Evolutionary conservation across 176 grass and related monocot species (phyloP), one percentile per base, ranked within the genome.

Genomic region (Eleusine indica): DNA sequence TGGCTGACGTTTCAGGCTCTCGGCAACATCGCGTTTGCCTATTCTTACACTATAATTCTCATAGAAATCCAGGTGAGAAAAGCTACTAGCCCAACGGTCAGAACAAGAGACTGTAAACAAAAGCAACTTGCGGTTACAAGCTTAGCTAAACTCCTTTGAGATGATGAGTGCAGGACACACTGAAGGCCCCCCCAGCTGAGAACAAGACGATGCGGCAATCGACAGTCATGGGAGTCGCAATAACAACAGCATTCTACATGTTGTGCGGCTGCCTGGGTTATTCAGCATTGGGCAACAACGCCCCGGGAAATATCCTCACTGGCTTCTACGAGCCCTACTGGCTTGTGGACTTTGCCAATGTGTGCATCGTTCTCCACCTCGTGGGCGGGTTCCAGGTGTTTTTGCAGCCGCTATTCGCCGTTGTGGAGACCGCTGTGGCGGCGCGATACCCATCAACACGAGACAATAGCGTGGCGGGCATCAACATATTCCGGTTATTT

Each of bases 1-100:
- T 98, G 96, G 92, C 39, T 86, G 40, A 63, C 73, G 57, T 91
- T 93, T 68, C 95, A 95, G 85, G 92, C 95, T n/a, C 90, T 95
- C 7, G 95, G 95, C 51, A 87, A 98, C 78, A 87, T 98, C 42
- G 95, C 95, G 18, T 98, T 98, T 83, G 92, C 95, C 13, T 98
- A 93, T 68, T 93, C 92, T 1, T 98, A 89, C 82, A 61, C 95
- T 66, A 82, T 98, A 58, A 71, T 98, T 73, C 89, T 98, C 38
- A 91, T 98, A 17, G 95, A 98, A 77, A 98, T 98, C 78, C 92
- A 98, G 57, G 57, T 60, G 57, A 60, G 57, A 25, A 60, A 60
- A 60, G 57, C 21, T 60, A 60, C 57, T 60, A 25, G 2, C 21
- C 21, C 57, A 54, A 54, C 52, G 4, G 52, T 16, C 19, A 60